A percentile compares a stretch with the other conserved stretches of the same genome.
Evolutionary conservation across 768 basidiomycete genomes (phyloP).

Genomic region (Grammothele lineata): DNA sequence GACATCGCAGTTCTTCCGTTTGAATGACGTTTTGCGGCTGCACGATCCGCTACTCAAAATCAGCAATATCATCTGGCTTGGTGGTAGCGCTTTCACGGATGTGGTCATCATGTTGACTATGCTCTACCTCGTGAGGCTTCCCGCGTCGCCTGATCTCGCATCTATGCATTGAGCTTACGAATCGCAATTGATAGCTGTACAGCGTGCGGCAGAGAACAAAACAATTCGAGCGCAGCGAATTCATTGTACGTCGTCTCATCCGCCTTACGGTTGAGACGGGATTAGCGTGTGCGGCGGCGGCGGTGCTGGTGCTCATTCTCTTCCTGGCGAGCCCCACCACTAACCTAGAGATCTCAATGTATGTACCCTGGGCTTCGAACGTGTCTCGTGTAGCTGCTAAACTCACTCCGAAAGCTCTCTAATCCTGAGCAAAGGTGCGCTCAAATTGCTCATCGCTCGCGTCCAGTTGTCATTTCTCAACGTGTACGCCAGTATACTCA

Average conservation of each 20-base stretch:
- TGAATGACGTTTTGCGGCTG: not conserved
- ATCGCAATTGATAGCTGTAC: not conserved
- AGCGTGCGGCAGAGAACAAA: not conserved
- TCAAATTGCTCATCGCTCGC: no score
- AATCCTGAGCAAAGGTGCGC: not conserved
- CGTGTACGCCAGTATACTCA: not conserved
- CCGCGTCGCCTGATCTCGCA: not conserved
- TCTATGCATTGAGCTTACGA: no score
- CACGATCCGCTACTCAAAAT: not conserved
- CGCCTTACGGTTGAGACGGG: not conserved
- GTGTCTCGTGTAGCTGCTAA: not conserved
- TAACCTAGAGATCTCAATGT: not conserved
- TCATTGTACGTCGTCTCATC: not conserved
- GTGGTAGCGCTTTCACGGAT: not conserved
- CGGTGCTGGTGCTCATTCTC: not conserved
- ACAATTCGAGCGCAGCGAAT: not conserved
- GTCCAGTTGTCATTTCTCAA: no score
- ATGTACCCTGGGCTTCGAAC: not conserved
- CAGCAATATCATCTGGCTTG: not conserved
- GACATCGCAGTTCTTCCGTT: not conserved
- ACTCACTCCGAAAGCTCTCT: not conserved
- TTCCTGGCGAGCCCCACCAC: not conserved
- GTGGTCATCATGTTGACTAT: not conserved
- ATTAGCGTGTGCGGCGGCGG: not conserved
- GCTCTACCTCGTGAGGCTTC: not conserved